A percentile compares a stretch with the other conserved stretches of the same genome.
These are phyloP conservation scores for Malania oleifera DNA, from an alignment of 164 flowering plant species.

Conservation along the genomic window DNA sequence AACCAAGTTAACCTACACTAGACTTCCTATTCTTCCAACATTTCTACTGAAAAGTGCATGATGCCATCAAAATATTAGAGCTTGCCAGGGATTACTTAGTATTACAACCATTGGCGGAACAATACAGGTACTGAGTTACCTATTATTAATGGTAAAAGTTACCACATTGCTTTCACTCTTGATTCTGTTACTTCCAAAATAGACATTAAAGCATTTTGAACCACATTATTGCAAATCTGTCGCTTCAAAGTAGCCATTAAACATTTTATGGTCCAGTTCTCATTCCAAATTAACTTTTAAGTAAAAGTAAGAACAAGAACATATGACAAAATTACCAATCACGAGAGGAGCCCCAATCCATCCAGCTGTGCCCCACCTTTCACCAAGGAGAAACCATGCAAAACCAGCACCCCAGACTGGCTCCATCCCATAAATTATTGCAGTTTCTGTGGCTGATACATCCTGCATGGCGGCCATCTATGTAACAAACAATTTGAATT, in stretches of 20 bases:
- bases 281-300: background rate
- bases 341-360: constrained; percentile 89
- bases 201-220: background rate
- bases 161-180: too few relatives aligned
- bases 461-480: constrained; percentile 87
- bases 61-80: too few relatives aligned
- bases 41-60: too few relatives aligned
- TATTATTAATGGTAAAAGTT: too few relatives aligned
- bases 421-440: constrained; percentile 79
- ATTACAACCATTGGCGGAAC: too few relatives aligned
- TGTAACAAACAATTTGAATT: constrained; percentile 10
- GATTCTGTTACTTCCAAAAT: background rate
- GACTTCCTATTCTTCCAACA: too few relatives aligned
- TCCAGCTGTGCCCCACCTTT: constrained; percentile 78
- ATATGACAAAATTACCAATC: constrained; percentile 39
- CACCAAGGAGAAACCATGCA: constrained; percentile 91
- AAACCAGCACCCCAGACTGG: constrained; percentile 96
- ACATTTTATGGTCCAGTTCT: background rate
- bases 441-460: constrained; percentile 85
- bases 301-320: background rate
- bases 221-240: too few relatives aligned
- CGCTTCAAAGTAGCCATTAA: too few relatives aligned
- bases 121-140: too few relatives aligned
- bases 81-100: too few relatives aligned
- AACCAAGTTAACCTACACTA: too few relatives aligned